A percentile compares a stretch with the other conserved stretches of the same genome.
Evolutionary conservation across 345 rosid species (phyloP).

Genomic region (Viola odorata): DNA sequence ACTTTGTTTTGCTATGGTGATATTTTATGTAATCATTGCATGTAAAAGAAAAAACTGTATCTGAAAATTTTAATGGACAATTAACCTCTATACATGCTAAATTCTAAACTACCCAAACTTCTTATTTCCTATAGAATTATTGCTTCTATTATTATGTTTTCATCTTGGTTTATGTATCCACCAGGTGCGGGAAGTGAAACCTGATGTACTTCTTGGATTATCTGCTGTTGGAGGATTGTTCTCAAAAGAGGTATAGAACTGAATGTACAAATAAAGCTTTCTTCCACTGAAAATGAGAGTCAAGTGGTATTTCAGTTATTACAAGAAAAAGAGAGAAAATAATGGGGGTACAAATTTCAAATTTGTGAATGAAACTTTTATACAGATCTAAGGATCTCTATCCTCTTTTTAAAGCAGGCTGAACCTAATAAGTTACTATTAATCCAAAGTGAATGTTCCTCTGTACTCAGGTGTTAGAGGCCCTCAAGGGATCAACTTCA

Average conservation of each 20-base stretch:
- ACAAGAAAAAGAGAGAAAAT: neutral
- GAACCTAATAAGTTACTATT: neutral
- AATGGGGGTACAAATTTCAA: neutral
- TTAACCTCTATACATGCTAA: no score
- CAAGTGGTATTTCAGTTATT: neutral
- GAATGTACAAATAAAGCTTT: neutral
- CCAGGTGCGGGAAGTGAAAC: constrained; percentile 89
- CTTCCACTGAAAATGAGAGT: neutral
- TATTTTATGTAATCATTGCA: no score
- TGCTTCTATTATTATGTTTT: no score
- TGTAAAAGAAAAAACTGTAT: no score
- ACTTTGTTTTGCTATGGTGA: neutral
- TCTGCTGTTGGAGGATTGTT: constrained; percentile 99
- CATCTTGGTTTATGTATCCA: no score
- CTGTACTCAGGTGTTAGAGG: constrained; percentile 72
- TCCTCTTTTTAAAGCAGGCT: neutral
- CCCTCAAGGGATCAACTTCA: constrained; percentile 87
- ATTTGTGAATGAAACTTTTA: no score
- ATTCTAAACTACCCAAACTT: no score
- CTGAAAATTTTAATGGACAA: no score
- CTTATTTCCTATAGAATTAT: no score
- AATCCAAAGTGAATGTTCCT: constrained; percentile 6
- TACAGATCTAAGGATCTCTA: neutral
- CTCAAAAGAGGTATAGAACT: constrained; percentile 70
- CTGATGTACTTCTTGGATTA: constrained; percentile 98